A percentile compares a stretch with the other conserved stretches of the same genome.
phyloP scores from a whole-genome alignment of 805 yeast genomes.

The Tetrapisispora arboricola region DNA sequence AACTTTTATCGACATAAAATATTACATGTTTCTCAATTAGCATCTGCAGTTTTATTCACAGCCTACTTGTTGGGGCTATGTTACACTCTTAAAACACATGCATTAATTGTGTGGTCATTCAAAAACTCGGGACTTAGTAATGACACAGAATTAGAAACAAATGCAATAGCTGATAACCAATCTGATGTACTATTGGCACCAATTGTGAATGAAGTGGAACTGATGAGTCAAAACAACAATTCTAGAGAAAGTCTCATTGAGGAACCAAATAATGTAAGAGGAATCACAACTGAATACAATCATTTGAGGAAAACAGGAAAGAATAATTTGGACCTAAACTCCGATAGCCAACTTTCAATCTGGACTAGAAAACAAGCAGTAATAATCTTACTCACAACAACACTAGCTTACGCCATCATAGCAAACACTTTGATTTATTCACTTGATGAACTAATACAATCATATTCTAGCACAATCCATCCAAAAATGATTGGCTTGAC shows the following conservation, averaged over 20 bases:
- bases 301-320: not conserved
- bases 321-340: not conserved
- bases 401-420: conserved; percentile 77
- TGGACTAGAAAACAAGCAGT: conserved; percentile 86
- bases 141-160: conserved; percentile 40
- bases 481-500: conserved; percentile 91
- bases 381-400: conserved; percentile 70
- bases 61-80: conserved; percentile 83
- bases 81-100: conserved; percentile 92
- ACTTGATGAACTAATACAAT: conserved; percentile 79
- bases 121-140: not conserved
- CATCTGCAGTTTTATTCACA: conserved; percentile 68
- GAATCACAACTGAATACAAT: no score
- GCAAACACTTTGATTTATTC: conserved; percentile 91
- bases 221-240: not conserved
- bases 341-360: conserved; percentile 48
- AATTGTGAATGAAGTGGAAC: conserved; percentile 61
- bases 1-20: conserved; percentile 54
- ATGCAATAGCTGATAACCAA: conserved; percentile 8
- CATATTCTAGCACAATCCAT: conserved; percentile 53
- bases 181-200: conserved; percentile 2
- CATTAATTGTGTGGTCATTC: conserved; percentile 75
- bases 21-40: conserved; percentile 69
- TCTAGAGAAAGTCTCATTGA: not conserved
- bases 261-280: no score